These are phyloP conservation scores for Phytopythium montanum DNA, from an alignment of 352 stramenopile species.

Conservation along the genomic window DNA sequence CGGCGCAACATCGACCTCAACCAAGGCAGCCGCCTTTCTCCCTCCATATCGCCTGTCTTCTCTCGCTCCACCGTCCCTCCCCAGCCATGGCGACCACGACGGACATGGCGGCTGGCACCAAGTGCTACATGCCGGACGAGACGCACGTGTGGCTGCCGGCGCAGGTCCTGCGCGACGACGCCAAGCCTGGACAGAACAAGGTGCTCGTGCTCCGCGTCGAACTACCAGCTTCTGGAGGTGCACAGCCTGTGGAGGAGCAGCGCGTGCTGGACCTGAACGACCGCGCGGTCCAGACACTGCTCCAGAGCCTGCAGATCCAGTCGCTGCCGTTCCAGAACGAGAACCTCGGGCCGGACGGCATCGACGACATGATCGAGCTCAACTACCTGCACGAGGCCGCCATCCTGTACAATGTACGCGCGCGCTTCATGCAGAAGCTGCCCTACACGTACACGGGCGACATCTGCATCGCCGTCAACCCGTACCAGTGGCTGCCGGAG, in stretches of 20 bases:
- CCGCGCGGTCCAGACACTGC: conserved; percentile 67
- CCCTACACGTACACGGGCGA: conserved; percentile 97
- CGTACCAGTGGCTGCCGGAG: conserved; percentile 91
- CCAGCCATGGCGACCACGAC: conserved; percentile 2
- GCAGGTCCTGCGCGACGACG: conserved; percentile 69
- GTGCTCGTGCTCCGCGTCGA: conserved; percentile 69
- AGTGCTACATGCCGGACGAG: conserved; percentile 87
- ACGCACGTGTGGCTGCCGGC: conserved; percentile 81
- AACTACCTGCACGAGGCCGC: conserved; percentile 90
- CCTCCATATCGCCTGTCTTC: not conserved
- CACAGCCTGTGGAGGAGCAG: conserved; percentile 38
- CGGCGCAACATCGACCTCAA: not conserved
- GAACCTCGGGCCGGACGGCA: conserved; percentile 51
- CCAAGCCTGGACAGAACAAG: conserved; percentile 47
- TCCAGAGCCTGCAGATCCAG: conserved; percentile 71
- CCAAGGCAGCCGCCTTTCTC: too few relatives aligned
- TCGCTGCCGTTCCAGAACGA: conserved; percentile 87
- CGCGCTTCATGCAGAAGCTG: conserved; percentile 72
- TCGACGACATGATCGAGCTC: conserved; percentile 86
- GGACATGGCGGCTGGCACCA: conserved; percentile 29
- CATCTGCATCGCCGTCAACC: conserved; percentile 97
- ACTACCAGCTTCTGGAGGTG: conserved; percentile 22
- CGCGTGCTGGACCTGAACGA: conserved; percentile 66
- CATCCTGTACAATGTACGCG: conserved; percentile 89
- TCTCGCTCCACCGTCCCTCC: not conserved